Conservation (phyloP, 2,329 filamentous ascomycete species). For the Kalmusia sp. region DNA sequence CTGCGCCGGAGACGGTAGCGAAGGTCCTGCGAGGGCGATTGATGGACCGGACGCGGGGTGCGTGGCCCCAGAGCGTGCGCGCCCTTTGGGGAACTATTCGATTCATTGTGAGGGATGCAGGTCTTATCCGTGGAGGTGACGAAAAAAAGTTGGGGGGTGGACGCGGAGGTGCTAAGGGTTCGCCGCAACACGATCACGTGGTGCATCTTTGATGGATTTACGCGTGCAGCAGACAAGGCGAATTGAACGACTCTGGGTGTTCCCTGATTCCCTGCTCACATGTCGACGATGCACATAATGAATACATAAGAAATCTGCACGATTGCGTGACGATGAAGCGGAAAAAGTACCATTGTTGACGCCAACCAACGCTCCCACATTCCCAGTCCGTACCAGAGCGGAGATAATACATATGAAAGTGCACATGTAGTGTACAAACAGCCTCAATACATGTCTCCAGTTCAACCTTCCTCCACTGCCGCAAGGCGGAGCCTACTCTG, state of each 20-base stretch:
- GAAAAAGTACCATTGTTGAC: slow-evolving; percentile 19
- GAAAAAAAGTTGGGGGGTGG: slow-evolving; percentile 24
- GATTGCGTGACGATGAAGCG: no score
- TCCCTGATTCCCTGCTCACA: no score
- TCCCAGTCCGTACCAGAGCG: slow-evolving; percentile 26
- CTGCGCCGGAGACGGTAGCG: slow-evolving; percentile 53
- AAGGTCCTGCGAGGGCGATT: slow-evolving; percentile 47
- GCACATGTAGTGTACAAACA: slow-evolving; percentile 31
- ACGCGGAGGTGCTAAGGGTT: slow-evolving; percentile 25
- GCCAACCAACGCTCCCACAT: slow-evolving; percentile 9
- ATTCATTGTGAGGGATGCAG: slow-evolving; percentile 26
- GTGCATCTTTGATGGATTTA: background rate
- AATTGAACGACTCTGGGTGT: no score
- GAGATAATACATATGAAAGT: slow-evolving; percentile 38
- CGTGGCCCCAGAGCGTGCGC: slow-evolving; percentile 56
- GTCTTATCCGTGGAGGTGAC: slow-evolving; percentile 1
- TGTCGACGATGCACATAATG: no score
- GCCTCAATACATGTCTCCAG: background rate
- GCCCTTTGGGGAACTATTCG: slow-evolving; percentile 36
- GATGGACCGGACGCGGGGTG: slow-evolving; percentile 54
- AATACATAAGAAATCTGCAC: no score
- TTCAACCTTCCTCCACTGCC: slow-evolving; percentile 13
- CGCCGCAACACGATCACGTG: slow-evolving; percentile 34
- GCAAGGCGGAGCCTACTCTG: background rate
- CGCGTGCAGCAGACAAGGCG: background rate